Percentiles rank a stretch among this genome's conserved stretches.
Conservation (phyloP, 176 grass and related monocot genomes). For the Carex littledalei region DNA sequence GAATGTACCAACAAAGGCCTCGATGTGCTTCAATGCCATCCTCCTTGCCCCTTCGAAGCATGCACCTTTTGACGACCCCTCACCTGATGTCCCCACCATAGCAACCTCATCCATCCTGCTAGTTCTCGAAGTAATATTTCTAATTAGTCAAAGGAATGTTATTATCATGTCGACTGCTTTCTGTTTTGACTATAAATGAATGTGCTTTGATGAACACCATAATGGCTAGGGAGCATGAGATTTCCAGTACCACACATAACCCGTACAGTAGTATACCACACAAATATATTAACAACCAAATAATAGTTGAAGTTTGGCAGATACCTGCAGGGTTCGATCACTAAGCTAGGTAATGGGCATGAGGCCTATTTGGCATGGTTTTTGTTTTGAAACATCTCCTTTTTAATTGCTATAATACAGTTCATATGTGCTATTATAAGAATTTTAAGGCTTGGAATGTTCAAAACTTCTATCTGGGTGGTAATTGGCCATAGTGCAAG, state of each 20-base stretch:
- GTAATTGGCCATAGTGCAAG: background rate
- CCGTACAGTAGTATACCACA: background rate
- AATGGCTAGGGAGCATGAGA: background rate
- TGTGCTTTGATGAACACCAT: background rate
- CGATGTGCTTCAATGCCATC: constrained; percentile 98
- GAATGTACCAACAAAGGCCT: constrained; percentile 76
- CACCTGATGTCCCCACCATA: constrained; percentile 60
- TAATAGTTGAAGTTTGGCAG: background rate
- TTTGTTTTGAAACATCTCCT: background rate
- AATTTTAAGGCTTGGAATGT: background rate
- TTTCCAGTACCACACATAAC: background rate
- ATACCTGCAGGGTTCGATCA: background rate
- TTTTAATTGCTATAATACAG: background rate
- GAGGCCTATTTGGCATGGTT: background rate
- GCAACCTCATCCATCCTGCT: constrained; percentile 88
- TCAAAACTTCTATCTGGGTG: background rate
- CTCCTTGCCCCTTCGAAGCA: constrained; percentile 87
- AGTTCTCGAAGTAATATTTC: background rate
- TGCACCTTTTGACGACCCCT: constrained; percentile 68
- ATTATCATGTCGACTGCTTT: background rate
- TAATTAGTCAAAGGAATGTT: background rate
- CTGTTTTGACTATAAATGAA: background rate
- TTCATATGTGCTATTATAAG: background rate
- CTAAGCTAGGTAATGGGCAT: background rate
- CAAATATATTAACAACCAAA: background rate